Evolutionary conservation across 2,329 filamentous ascomycete genomes (phyloP).

Genomic region (Fusarium sp.): DNA sequence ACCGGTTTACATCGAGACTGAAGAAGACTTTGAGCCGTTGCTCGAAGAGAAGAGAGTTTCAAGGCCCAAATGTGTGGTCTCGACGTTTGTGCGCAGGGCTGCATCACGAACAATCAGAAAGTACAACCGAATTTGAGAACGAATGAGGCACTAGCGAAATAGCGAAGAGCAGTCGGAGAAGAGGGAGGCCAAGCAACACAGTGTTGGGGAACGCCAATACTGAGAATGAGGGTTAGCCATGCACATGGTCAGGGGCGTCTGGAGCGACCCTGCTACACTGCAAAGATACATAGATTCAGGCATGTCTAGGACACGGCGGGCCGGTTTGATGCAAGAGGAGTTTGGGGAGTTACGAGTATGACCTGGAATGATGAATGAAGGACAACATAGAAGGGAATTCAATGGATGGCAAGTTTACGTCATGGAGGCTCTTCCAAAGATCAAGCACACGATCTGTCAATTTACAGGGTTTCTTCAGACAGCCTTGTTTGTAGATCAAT

Average conservation of each 20-base stretch:
- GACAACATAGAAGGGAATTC: background rate
- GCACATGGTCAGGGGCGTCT: background rate
- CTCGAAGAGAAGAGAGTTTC: slow-evolving; percentile 21
- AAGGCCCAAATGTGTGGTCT: slow-evolving; percentile 54
- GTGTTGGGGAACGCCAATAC: background rate
- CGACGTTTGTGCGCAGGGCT: slow-evolving; percentile 54
- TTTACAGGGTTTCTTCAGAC: background rate
- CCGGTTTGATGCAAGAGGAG: background rate
- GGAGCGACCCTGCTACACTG: background rate
- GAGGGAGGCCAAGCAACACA: background rate
- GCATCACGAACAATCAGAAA: slow-evolving; percentile 52
- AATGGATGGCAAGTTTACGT: background rate
- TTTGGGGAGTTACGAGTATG: background rate
- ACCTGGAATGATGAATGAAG: background rate
- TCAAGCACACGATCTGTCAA: background rate
- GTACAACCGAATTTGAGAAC: slow-evolving; percentile 44
- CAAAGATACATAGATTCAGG: background rate
- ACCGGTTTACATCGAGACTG: background rate
- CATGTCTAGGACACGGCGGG: slow-evolving; percentile 3
- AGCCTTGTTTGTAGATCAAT: background rate
- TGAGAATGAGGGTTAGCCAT: background rate
- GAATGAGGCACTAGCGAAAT: background rate
- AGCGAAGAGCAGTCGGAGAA: background rate
- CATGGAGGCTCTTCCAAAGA: background rate
- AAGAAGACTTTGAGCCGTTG: slow-evolving; percentile 40